Base-by-base conservation (phyloP, 225 moss, liverwort and hornwort species). In the Asterella californica region DNA sequence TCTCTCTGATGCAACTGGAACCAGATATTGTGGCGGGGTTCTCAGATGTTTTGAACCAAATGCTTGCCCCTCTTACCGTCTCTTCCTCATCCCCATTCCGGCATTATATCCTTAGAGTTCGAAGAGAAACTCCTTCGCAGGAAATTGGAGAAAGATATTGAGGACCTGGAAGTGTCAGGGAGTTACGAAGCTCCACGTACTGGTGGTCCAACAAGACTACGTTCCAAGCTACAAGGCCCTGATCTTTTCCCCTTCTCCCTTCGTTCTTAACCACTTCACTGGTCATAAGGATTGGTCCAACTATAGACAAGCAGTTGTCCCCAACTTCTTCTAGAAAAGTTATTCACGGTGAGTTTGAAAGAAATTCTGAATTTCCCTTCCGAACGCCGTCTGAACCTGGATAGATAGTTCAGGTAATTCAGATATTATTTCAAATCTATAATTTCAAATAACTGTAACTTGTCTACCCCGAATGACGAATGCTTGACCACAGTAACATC, bases 131-230 rank as follows among this genome's bases (percentile, higher is more conserved):
- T 83, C 79, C 53, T 66, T 37, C 76, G 24, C 49, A 95, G 93
- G 66, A 89, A 79, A 82, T 57, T 95, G 75, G 92, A 89, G 81
- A 87, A 81, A 77, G 84, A 89, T 37, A 85, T 95, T 38, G 86
- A 91, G 81, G 90, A 82, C 81, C 22, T 92, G 37, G 95, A 92
- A 82, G 86, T 83, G 34, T 80, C 81, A 66, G 95, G 95, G 14
- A 86, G 82, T 74, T 87, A 90, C 68, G 92, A 92, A 89, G 95
- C 95, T 79, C 85, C 90, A 62, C 89, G 90, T 30, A 93, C 90
- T 3, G 95, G 92, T 36, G 90, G 89, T 79, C 83, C 19, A 72
- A 83, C 91, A 2, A 86, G 91, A 53, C 86, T 95, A 54, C 90
- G 81, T 74, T 88, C 90, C 49, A 91, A 89, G 82, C 37, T 87